Conservation (phyloP, 306 rosid genomes). For the Trichosanthes cucumerina region DNA sequence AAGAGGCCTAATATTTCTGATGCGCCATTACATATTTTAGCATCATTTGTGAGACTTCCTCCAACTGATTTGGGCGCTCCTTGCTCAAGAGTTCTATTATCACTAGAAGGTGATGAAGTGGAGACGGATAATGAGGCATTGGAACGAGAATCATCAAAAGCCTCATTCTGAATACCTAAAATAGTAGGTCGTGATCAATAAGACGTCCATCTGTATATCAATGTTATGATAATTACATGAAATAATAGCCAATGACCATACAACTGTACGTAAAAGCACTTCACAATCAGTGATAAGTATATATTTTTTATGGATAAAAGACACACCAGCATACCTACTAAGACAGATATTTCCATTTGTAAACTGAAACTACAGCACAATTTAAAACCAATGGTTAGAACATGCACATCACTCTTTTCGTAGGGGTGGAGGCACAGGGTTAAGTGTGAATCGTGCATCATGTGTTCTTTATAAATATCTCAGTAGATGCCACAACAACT, state of each 20-base stretch:
- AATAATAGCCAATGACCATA: neutral
- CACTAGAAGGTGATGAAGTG: constrained; percentile 41
- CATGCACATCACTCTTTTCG: neutral
- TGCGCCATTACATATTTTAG: constrained; percentile 48
- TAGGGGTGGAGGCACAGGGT: neutral
- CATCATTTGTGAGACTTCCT: constrained; percentile 41
- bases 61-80: constrained; percentile 29
- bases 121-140: constrained; percentile 38
- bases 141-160: constrained; percentile 60
- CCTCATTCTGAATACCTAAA: constrained; percentile 62
- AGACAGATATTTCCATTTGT: neutral
- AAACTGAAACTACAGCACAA: neutral
- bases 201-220: neutral
- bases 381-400: neutral
- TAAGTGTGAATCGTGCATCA: neutral
- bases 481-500: neutral
- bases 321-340: neutral
- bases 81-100: constrained; percentile 52
- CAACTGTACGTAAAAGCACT: neutral
- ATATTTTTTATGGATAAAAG: neutral
- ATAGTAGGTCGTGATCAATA: neutral
- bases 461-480: neutral
- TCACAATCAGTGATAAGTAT: neutral
- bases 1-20: constrained; percentile 72
- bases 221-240: neutral